Conservation (phyloP, 805 yeast genomes). For the Groenewaldozyma salmanticensis region DNA sequence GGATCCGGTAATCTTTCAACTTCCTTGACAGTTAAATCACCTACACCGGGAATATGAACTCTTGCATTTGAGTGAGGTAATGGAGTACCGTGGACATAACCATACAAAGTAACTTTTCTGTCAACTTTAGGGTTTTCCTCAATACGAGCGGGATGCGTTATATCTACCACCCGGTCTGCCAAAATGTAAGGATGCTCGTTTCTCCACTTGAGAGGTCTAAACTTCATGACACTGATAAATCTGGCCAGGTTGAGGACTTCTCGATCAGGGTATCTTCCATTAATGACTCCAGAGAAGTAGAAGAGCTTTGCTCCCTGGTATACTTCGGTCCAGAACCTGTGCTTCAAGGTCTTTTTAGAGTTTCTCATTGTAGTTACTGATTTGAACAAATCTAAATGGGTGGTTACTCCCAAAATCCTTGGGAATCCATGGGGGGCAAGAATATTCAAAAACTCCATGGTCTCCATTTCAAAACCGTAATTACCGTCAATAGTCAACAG, state of each 20-base stretch:
- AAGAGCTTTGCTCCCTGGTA: constrained; percentile 96
- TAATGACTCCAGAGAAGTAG: constrained; percentile 87
- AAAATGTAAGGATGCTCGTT: constrained; percentile 93
- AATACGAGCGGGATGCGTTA: constrained; percentile 82
- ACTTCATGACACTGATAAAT: constrained; percentile 94
- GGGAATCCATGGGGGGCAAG: constrained; percentile 99
- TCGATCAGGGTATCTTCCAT: constrained; percentile 96
- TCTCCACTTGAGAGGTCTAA: constrained; percentile 98
- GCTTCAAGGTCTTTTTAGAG: constrained; percentile 82
- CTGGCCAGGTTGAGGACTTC: constrained; percentile 87
- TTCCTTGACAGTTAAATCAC: constrained; percentile 67
- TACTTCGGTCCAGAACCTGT: constrained; percentile 97
- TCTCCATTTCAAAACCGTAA: constrained; percentile 98
- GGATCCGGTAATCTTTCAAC: constrained; percentile 95
- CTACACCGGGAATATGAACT: constrained; percentile 93
- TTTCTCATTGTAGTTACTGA: constrained; percentile 82
- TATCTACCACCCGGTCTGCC: constrained; percentile 85
- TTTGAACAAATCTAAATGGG: constrained; percentile 90
- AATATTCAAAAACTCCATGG: constrained; percentile 94
- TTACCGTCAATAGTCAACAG: constrained; percentile 88
- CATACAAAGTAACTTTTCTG: constrained; percentile 83
- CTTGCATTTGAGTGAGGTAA: constrained; percentile 56
- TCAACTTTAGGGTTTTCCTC: constrained; percentile 76
- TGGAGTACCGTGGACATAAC: constrained; percentile 92
- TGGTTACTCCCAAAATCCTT: constrained; percentile 86